phyloP scores from a whole-genome alignment of 345 rosid genomes.

The Corchorus olitorius region DNA sequence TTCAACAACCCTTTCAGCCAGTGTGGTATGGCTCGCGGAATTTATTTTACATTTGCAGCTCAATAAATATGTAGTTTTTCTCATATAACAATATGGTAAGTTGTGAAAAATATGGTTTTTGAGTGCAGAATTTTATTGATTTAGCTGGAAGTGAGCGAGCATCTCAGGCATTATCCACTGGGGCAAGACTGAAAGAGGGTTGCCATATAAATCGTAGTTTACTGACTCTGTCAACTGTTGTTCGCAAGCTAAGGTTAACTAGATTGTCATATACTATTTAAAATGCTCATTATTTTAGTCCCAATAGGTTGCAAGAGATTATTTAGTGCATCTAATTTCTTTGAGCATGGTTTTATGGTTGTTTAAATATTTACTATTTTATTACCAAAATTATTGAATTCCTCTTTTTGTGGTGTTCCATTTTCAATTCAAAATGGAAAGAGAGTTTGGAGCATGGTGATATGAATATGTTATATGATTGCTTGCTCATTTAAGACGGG shows the following conservation, averaged over 20 bases:
- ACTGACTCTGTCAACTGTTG: conserved; percentile 89
- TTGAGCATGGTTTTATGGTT: background rate
- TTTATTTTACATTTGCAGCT: conserved; percentile 15
- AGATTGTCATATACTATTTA: background rate
- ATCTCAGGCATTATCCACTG: conserved; percentile 87
- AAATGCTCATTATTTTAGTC: background rate
- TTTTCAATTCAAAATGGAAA: conserved; percentile 1
- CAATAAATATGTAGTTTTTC: background rate
- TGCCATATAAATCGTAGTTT: conserved; percentile 97
- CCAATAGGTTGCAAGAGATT: conserved; percentile 2
- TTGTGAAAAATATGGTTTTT: conserved; percentile 16
- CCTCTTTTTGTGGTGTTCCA: background rate
- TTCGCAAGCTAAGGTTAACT: conserved; percentile 89
- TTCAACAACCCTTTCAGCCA: conserved; percentile 85
- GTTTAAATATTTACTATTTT: background rate
- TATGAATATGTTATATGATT: background rate
- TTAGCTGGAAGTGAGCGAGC: conserved; percentile 99
- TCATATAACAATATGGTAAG: background rate
- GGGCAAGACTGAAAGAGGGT: conserved; percentile 92
- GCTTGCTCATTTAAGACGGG: conserved; percentile 4
- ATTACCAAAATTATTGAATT: background rate
- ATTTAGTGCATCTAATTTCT: background rate
- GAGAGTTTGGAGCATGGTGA: conserved; percentile 10
- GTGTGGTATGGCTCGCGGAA: conserved; percentile 64
- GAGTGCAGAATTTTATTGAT: conserved; percentile 83